Conservation (phyloP, 305 asterid genomes). For the Salvia sclarea region DNA sequence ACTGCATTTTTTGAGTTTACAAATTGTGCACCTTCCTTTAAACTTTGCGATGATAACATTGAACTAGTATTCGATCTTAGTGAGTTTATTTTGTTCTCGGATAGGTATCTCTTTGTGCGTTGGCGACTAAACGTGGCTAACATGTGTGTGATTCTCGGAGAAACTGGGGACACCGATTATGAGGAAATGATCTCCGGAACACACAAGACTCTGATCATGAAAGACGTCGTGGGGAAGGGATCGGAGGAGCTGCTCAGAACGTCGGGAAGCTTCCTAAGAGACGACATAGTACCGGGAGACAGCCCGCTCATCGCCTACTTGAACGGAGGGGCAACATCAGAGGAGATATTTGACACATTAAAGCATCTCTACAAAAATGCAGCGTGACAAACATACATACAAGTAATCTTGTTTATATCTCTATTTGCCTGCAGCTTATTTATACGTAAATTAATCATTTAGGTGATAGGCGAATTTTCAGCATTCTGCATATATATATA, state of each 20-base stretch:
- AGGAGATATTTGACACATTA: constrained; percentile 52
- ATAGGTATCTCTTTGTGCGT: constrained; percentile 78
- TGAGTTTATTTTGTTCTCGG: background rate
- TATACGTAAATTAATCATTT: constrained; percentile 1
- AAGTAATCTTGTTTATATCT: background rate
- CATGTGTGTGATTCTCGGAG: constrained; percentile 83
- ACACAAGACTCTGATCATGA: constrained; percentile 75
- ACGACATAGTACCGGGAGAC: constrained; percentile 68
- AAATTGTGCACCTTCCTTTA: background rate
- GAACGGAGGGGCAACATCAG: constrained; percentile 46
- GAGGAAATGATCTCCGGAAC: constrained; percentile 79
- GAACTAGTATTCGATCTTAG: background rate
- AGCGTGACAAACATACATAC: constrained; percentile 33
- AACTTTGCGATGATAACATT: no score
- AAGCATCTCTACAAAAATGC: constrained; percentile 56
- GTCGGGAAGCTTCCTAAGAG: constrained; percentile 67
- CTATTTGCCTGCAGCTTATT: background rate
- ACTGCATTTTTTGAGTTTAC: background rate
- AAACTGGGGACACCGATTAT: constrained; percentile 86
- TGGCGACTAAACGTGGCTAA: constrained; percentile 80
- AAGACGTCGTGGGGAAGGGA: constrained; percentile 58
- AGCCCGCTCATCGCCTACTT: constrained; percentile 53
- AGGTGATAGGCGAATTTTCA: background rate
- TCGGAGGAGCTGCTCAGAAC: constrained; percentile 75
- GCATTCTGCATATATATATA: background rate